Evolutionary conservation across 768 basidiomycete species (phyloP).

Genomic region (Pleurotus salmoneostramineus): DNA sequence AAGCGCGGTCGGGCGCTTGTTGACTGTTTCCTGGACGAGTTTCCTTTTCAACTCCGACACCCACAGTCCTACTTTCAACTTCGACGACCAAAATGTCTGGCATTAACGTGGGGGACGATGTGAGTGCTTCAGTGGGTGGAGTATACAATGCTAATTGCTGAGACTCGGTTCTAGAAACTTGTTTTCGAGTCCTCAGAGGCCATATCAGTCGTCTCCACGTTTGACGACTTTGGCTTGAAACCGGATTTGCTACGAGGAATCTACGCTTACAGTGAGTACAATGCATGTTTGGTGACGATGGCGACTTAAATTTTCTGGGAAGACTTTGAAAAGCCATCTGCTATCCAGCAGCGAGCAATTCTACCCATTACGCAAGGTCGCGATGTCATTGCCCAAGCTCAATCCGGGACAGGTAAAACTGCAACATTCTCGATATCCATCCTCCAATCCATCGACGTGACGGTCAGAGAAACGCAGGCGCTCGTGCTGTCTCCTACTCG

Average conservation of each 20-base stretch:
- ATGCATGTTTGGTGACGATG: not conserved
- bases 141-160: slow-evolving; percentile 8
- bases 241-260: slow-evolving; percentile 94
- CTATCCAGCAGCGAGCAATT: slow-evolving; percentile 98
- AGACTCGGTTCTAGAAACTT: slow-evolving; percentile 63
- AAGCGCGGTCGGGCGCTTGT: not conserved
- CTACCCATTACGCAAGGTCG: slow-evolving; percentile 92
- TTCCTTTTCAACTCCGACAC: slow-evolving; percentile 50
- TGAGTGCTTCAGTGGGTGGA: slow-evolving; percentile 17
- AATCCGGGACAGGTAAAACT: slow-evolving; percentile 99
- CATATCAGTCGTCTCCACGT: slow-evolving; percentile 84
- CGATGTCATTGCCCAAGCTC: slow-evolving; percentile 98
- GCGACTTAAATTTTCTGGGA: too few species aligned
- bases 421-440: slow-evolving; percentile 98
- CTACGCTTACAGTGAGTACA: slow-evolving; percentile 89
- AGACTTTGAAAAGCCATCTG: slow-evolving; percentile 98
- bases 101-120: slow-evolving; percentile 85
- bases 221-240: slow-evolving; percentile 89
- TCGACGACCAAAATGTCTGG: slow-evolving; percentile 64
- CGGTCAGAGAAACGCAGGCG: slow-evolving; percentile 92
- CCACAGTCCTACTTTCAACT: slow-evolving; percentile 21
- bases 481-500: slow-evolving; percentile 97
- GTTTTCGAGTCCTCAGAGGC: slow-evolving; percentile 95
- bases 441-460: slow-evolving; percentile 95
- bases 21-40: not conserved